phyloP scores from a whole-genome alignment of 2,329 filamentous ascomycete genomes.

The Phyllosticta paracitricarpa region DNA sequence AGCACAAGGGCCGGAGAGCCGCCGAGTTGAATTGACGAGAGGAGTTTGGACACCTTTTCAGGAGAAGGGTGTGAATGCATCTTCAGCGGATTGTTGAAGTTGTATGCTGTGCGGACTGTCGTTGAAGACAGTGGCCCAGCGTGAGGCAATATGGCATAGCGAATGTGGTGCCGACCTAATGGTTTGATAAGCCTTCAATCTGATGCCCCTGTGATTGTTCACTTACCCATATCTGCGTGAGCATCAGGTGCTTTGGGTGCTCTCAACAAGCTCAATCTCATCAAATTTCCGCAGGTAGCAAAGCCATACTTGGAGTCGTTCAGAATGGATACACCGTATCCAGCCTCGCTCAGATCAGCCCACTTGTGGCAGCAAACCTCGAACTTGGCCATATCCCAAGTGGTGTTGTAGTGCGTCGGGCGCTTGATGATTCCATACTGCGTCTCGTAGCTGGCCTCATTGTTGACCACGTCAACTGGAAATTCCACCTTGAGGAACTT shows the following conservation, averaged over 20 bases:
- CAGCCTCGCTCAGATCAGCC: conserved; percentile 78
- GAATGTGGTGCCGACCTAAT: conserved; percentile 60
- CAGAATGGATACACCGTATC: conserved; percentile 83
- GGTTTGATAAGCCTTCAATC: background rate
- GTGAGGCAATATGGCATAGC: conserved; percentile 87
- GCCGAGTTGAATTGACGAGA: conserved; percentile 55
- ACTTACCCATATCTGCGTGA: conserved; percentile 74
- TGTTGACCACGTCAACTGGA: conserved; percentile 82
- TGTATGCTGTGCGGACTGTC: conserved; percentile 74
- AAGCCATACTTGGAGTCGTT: conserved; percentile 97
- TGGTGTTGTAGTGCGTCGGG: conserved; percentile 96
- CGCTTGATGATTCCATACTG: conserved; percentile 82
- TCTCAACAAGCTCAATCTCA: conserved; percentile 79
- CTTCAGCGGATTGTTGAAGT: conserved; percentile 77
- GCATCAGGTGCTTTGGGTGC: conserved; percentile 88
- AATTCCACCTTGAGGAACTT: conserved; percentile 99
- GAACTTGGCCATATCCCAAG: conserved; percentile 96
- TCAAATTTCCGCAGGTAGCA: conserved; percentile 76
- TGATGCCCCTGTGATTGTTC: background rate
- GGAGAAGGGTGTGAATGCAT: conserved; percentile 35
- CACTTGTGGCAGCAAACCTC: conserved; percentile 95
- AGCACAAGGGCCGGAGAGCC: conserved; percentile 61
- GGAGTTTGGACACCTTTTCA: conserved; percentile 19
- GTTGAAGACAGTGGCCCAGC: conserved; percentile 57
- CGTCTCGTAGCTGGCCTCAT: conserved; percentile 88